Percentiles rank a stretch among this genome's conserved stretches.
These are phyloP conservation scores for Didymella segeticola DNA, from an alignment of 2,329 filamentous ascomycete genomes.

Conservation along the genomic window DNA sequence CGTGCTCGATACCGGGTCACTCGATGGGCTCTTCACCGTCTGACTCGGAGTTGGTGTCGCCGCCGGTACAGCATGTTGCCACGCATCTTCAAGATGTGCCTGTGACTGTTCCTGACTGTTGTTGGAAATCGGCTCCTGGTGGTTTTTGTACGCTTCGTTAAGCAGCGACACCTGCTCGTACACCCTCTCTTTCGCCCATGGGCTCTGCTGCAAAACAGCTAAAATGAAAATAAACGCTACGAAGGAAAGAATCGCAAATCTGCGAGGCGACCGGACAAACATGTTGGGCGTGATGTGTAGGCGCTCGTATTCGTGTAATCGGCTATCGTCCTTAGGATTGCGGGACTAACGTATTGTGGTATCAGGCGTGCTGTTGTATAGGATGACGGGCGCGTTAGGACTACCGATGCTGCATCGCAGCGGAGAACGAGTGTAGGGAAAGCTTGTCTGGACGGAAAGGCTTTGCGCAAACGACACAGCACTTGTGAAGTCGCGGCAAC, in stretches of 20 bases:
- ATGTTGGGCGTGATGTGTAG: constrained; percentile 29
- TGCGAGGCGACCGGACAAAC: constrained; percentile 48
- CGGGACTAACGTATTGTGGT: constrained; percentile 27
- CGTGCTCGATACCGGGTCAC: constrained; percentile 10
- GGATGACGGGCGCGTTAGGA: constrained; percentile 18
- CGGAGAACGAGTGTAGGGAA: constrained; percentile 11
- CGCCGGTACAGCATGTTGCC: constrained; percentile 28
- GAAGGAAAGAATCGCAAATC: constrained; percentile 46
- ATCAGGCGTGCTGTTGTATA: constrained; percentile 16
- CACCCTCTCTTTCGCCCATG: constrained; percentile 33
- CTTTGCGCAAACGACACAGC: constrained; percentile 5
- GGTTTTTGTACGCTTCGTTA: constrained; percentile 15
- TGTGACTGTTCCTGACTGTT: constrained; percentile 18
- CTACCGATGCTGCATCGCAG: constrained; percentile 33
- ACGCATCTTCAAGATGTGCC: constrained; percentile 30
- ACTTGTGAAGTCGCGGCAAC: constrained; percentile 6
- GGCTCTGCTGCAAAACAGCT: constrained; percentile 37
- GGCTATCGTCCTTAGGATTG: constrained; percentile 19
- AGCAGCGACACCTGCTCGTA: constrained; percentile 39
- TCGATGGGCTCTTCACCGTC: constrained; percentile 16
- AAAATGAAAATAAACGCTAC: constrained; percentile 44
- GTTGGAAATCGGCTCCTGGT: constrained; percentile 23
- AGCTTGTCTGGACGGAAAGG: background rate
- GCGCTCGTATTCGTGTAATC: constrained; percentile 30
- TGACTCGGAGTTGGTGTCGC: constrained; percentile 3